A percentile compares a stretch with the other conserved stretches of the same genome.
phyloP scores from a whole-genome alignment of 192 early-diverging fungal genomes.

The Coemansia interrupta region DNA sequence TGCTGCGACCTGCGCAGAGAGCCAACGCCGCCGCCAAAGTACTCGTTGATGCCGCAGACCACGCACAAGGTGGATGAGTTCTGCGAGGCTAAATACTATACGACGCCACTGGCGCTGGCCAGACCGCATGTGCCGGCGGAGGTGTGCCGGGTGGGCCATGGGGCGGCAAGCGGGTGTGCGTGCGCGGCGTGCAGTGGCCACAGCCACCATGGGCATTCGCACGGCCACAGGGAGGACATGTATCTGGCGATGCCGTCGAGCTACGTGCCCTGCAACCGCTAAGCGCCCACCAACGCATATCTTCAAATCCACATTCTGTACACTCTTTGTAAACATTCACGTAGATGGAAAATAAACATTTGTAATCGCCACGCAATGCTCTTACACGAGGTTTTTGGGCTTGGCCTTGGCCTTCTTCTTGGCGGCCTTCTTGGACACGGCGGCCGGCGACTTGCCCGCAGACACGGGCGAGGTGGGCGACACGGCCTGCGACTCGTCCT shows the following conservation, averaged over 20 bases:
- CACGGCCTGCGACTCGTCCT: not conserved
- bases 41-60: conserved; percentile 44
- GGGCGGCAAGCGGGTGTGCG: not conserved
- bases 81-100: conserved; percentile 28
- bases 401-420: conserved; percentile 50
- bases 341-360: not conserved
- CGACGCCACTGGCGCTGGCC: conserved; percentile 23
- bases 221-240: conserved; percentile 22
- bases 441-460: not conserved
- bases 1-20: not conserved
- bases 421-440: conserved; percentile 25
- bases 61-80: conserved; percentile 37
- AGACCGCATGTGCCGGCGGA: conserved; percentile 6
- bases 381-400: conserved; percentile 25
- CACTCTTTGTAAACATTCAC: not conserved
- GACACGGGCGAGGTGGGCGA: not conserved
- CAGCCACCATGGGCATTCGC: not conserved
- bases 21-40: conserved; percentile 43
- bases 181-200: not conserved
- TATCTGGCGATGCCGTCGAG: conserved; percentile 29
- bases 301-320: too few species aligned
- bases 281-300: not conserved
- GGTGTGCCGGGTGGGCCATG: not conserved
- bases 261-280: conserved; percentile 39
- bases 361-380: too few species aligned